Evolutionary conservation across 1,284 basidiomycete species (phyloP).

Genomic region (Rhodotorula sp.): DNA sequence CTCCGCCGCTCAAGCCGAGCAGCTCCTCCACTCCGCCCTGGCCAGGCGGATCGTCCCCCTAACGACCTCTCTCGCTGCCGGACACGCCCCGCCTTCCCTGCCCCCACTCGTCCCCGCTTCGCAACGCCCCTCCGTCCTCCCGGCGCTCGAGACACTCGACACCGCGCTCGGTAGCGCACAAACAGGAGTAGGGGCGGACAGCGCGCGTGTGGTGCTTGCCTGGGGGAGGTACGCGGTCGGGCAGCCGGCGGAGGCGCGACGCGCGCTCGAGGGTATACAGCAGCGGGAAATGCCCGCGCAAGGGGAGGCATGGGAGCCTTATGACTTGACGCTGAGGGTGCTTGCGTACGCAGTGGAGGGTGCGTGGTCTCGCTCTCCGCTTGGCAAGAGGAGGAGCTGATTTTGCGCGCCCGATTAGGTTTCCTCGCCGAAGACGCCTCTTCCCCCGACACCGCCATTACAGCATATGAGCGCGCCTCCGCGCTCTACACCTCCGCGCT

Average conservation of each 20-base stretch:
- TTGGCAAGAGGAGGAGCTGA: neutral
- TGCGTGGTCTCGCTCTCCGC: constrained; percentile 2
- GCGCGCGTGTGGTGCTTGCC: constrained; percentile 23
- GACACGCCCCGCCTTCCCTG: neutral
- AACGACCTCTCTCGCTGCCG: neutral
- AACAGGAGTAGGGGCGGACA: constrained; percentile 5
- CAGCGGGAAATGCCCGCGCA: neutral
- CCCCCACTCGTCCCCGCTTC: constrained; percentile 1
- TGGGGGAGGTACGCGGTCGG: constrained; percentile 21
- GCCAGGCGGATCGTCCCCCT: neutral
- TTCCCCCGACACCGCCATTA: neutral
- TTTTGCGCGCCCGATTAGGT: constrained; percentile 7
- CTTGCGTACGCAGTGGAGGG: constrained; percentile 18
- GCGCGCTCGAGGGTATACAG: constrained; percentile 1
- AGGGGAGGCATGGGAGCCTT: constrained; percentile 11
- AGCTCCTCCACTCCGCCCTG: constrained; percentile 11
- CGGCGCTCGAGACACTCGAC: constrained; percentile 17
- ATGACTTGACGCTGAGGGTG: constrained; percentile 35
- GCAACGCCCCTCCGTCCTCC: neutral
- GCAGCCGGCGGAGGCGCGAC: neutral
- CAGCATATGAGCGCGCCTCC: constrained; percentile 12
- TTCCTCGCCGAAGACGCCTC: constrained; percentile 12
- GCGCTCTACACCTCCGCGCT: constrained; percentile 22
- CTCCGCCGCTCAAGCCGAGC: constrained; percentile 17
- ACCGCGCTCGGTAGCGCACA: neutral